A percentile compares a stretch with the other conserved stretches of the same genome.
phyloP scores from a whole-genome alignment of 768 basidiomycete genomes.

The Mycena albidolilacea region DNA sequence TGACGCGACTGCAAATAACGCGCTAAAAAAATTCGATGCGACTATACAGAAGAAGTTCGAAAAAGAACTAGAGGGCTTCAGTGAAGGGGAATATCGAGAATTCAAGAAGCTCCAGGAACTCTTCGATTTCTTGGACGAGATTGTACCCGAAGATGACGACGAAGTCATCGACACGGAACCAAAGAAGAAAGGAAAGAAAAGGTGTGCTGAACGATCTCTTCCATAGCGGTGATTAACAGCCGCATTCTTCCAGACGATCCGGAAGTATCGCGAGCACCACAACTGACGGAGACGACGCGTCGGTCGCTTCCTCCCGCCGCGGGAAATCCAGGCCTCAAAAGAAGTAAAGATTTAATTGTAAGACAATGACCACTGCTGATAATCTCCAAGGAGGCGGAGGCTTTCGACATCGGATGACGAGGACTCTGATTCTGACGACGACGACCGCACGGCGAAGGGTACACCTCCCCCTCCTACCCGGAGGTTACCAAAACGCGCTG shows the following conservation, averaged over 20 bases:
- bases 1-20: slow-evolving; percentile 75
- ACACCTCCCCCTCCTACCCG: slow-evolving; percentile 59
- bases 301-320: slow-evolving; percentile 52
- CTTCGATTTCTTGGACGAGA: slow-evolving; percentile 81
- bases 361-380: background rate
- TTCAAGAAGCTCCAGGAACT: slow-evolving; percentile 73
- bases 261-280: slow-evolving; percentile 67
- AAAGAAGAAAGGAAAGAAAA: slow-evolving; percentile 65
- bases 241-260: slow-evolving; percentile 62
- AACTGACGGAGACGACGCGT: slow-evolving; percentile 55
- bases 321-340: slow-evolving; percentile 52
- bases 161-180: slow-evolving; percentile 61
- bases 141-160: slow-evolving; percentile 77
- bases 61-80: slow-evolving; percentile 78
- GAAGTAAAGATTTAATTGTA: slow-evolving; percentile 54
- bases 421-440: slow-evolving; percentile 56
- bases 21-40: slow-evolving; percentile 79
- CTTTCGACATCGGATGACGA: slow-evolving; percentile 68
- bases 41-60: slow-evolving; percentile 80
- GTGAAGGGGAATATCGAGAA: slow-evolving; percentile 78
- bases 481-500: slow-evolving; percentile 69
- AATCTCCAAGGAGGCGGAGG: slow-evolving; percentile 63
- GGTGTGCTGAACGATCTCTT: slow-evolving; percentile 43
- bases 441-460: slow-evolving; percentile 45
- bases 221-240: background rate